Percentiles rank a stretch among this genome's conserved stretches.
Conservation (phyloP, 2,329 filamentous ascomycete genomes). For the Verticillium nubilum region DNA sequence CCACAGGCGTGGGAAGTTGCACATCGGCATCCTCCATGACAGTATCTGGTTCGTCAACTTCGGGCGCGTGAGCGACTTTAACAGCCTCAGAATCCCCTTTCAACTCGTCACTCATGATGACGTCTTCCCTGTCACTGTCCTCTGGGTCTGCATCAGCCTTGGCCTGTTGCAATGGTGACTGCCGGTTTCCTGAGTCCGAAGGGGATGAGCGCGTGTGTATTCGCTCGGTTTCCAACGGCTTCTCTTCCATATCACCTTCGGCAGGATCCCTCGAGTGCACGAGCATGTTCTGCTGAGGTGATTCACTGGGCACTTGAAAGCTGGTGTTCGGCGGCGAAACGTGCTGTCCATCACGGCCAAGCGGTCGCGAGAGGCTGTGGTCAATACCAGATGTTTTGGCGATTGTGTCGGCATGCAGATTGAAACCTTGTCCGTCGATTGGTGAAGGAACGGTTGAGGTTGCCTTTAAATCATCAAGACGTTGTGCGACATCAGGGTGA, state of each 20-base stretch:
- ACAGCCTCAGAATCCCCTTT: neutral
- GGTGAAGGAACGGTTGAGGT: neutral
- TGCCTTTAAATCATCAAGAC: neutral
- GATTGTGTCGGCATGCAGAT: neutral
- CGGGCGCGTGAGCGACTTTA: neutral
- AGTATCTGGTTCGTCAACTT: neutral
- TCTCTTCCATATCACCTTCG: neutral
- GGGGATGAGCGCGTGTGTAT: neutral
- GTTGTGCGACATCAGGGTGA: neutral
- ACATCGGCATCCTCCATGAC: neutral
- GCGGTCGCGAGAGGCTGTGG: neutral
- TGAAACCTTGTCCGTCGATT: neutral
- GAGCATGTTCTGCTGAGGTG: neutral
- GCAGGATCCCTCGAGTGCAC: neutral
- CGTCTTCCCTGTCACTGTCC: neutral
- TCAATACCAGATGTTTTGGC: neutral
- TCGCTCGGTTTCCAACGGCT: neutral
- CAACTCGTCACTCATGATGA: neutral
- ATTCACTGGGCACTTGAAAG: neutral
- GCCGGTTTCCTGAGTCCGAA: neutral
- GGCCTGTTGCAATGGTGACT: neutral
- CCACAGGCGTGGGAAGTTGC: constrained; percentile 2
- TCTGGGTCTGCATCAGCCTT: neutral
- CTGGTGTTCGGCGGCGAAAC: neutral
- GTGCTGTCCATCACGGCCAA: neutral